Base-by-base conservation (phyloP, 2,329 filamentous ascomycete species). In the Aspergillus amoenus region DNA sequence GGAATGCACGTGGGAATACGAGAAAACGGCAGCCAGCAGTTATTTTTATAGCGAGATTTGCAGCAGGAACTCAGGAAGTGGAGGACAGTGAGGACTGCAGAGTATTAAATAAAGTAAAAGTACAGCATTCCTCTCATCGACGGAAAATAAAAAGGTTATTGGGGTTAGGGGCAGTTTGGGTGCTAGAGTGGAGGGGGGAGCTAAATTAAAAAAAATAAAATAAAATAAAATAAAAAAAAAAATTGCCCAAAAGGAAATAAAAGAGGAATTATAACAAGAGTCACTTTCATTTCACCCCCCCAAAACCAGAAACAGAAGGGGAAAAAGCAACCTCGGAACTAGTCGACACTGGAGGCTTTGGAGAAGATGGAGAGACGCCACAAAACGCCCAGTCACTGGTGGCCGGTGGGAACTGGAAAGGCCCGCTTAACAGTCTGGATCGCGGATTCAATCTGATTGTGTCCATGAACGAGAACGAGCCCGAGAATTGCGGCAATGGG, bases 1-100 rank as follows among this genome's bases (percentile, higher is more conserved):
- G 52, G 51, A 56, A 63, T 60, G 58, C 64, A 66, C 64, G 64
- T 66, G 64, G 64, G 58, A 65, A 66, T 66, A 66, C 64, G 64
- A 66, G 64, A 64, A 64, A 66, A 66, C 63, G 64, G 63, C 52
- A 52, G 47, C 46, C 42, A 57, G 55, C 43, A 44, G 42, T 55
- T 55, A 54, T 54, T 55, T 49, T 55, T 55, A 55, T 46, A 53
- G 48, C 39, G 46, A 48, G 46, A 48, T 48, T 47, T 37, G 46
- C 46, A 48, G 46, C 18, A 49, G 47, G 55, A 52, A 56, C 42
- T 22, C 21, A 37, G 44, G 32, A 39, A 48, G n/a, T 18, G 44
- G 22, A 47, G 44, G 18, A 17, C 18, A 39, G 41, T 34, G 30
- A 17, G 51, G 42, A 37, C 42, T 30, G 34, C 32, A 32, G 44